phyloP scores from a whole-genome alignment of 2,329 filamentous ascomycete species.

The Cladophialophora psammophila region DNA sequence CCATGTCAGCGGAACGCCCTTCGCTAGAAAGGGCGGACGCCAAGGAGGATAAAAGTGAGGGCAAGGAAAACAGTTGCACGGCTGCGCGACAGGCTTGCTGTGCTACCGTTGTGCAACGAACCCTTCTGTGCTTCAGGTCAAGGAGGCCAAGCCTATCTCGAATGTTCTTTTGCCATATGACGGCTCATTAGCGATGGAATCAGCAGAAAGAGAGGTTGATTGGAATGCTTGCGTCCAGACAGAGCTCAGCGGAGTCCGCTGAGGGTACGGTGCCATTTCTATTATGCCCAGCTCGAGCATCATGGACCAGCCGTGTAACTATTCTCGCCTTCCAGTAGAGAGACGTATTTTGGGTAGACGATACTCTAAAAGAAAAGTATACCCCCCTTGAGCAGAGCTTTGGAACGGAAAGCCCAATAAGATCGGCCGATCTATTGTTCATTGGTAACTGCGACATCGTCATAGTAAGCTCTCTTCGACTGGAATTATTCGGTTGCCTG shows the following conservation, averaged over 20 bases:
- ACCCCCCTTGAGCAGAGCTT: background rate
- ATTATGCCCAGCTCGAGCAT: background rate
- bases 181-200: background rate
- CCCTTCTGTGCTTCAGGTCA: background rate
- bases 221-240: background rate
- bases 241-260: background rate
- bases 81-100: background rate
- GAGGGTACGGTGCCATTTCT: background rate
- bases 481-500: conserved; percentile 17
- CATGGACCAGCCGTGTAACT: background rate
- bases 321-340: background rate
- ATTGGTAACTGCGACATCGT: background rate
- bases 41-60: background rate
- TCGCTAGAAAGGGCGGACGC: background rate
- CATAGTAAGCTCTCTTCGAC: background rate
- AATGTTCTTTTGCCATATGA: background rate
- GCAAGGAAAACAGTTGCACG: background rate
- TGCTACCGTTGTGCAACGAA: background rate
- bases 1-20: background rate
- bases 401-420: background rate
- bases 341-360: background rate
- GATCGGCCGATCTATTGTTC: background rate
- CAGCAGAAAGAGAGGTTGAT: background rate
- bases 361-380: background rate
- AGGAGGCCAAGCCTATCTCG: background rate